These are phyloP conservation scores for Sporothrix sp. DNA, from an alignment of 2,329 filamentous ascomycete genomes.

Conservation along the genomic window DNA sequence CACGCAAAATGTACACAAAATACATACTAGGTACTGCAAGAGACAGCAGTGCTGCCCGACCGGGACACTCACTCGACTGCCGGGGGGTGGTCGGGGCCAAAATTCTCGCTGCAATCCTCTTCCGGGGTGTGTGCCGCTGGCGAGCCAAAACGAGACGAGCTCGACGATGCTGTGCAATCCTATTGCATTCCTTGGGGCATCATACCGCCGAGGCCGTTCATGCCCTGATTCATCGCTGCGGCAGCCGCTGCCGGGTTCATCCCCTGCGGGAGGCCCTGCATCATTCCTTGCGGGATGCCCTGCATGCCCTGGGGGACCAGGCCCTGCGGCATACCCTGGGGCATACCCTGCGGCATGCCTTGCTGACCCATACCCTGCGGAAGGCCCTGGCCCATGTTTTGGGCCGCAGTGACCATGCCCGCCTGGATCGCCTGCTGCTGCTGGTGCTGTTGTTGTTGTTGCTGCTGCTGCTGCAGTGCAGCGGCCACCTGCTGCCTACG, in stretches of 20 bases:
- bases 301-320: conserved; percentile 15
- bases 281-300: conserved; percentile 13
- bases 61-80: no score
- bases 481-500: conserved; percentile 15
- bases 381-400: background rate
- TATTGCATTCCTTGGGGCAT: conserved; percentile 37
- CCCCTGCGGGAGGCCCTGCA: conserved; percentile 13
- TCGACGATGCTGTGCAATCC: background rate
- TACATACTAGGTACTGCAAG: no score
- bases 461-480: conserved; percentile 14
- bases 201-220: conserved; percentile 41
- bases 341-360: conserved; percentile 11
- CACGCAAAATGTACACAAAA: background rate
- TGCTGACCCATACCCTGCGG: no score
- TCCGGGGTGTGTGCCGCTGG: no score
- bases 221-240: conserved; percentile 9
- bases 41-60: no score
- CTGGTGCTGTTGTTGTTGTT: conserved; percentile 17
- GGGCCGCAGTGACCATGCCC: background rate
- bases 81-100: no score
- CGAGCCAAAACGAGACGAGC: no score
- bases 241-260: conserved; percentile 1
- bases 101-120: no score
- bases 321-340: conserved; percentile 11
- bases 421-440: conserved; percentile 10